A percentile compares a stretch with the other conserved stretches of the same genome.
Evolutionary conservation across 163 green algal species (phyloP).

Genomic region (Smithsoniella earleae): DNA sequence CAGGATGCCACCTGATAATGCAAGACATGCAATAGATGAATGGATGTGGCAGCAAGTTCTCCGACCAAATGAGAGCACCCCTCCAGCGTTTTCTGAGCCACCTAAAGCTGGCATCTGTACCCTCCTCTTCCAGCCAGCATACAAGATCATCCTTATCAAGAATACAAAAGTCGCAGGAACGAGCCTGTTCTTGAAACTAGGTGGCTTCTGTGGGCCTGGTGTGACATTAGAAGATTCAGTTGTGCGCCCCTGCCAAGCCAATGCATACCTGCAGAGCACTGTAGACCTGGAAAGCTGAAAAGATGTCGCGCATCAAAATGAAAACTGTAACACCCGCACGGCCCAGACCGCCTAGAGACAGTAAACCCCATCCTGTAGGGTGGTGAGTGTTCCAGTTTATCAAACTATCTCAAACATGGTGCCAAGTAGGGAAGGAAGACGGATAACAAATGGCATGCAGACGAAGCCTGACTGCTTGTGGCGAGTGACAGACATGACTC

Average conservation of each 20-base stretch:
- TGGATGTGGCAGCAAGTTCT: slow-evolving; percentile 4
- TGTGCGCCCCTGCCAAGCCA: too few relatives aligned
- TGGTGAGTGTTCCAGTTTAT: too few relatives aligned
- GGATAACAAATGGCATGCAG: neutral
- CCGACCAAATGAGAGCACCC: neutral
- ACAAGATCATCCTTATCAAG: slow-evolving; percentile 41
- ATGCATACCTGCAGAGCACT: too few relatives aligned
- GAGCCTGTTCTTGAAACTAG: slow-evolving; percentile 32
- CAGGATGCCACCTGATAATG: neutral
- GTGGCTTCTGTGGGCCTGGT: slow-evolving; percentile 9
- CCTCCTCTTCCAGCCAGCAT: slow-evolving; percentile 36
- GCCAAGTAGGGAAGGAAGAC: too few relatives aligned
- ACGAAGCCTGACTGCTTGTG: slow-evolving; percentile 8
- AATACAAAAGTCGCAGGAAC: slow-evolving; percentile 39
- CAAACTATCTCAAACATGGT: too few relatives aligned
- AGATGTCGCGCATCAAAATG: too few relatives aligned
- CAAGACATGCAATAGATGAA: neutral
- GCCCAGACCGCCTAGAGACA: too few relatives aligned
- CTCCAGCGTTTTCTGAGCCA: neutral
- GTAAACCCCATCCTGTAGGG: too few relatives aligned
- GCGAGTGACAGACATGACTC: neutral
- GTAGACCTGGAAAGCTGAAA: too few relatives aligned
- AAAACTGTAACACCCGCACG: too few relatives aligned
- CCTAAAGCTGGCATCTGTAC: slow-evolving; percentile 17
- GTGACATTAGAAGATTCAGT: neutral